Evolutionary conservation across 305 asterid genomes (phyloP).

Genomic region (Fraxinus platypoda): DNA sequence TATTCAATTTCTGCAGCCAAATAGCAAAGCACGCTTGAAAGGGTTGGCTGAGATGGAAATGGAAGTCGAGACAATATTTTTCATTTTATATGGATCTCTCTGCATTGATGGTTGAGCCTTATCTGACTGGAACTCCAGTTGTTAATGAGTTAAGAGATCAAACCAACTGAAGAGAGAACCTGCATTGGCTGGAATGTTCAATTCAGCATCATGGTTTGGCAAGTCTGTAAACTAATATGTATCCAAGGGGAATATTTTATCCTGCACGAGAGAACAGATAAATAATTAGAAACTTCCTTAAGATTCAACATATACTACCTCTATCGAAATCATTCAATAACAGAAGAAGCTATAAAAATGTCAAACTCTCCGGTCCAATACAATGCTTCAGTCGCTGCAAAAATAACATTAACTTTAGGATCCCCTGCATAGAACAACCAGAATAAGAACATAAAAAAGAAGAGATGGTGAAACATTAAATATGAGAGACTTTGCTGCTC

Average conservation of each 20-base stretch:
- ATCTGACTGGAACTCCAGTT: not conserved
- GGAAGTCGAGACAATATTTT: not conserved
- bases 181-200: not conserved
- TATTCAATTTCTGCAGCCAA: not conserved
- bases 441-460: constrained; percentile 21
- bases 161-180: not conserved
- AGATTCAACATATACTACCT: not conserved
- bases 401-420: constrained; percentile 34
- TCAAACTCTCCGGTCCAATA: not conserved
- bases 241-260: constrained; percentile 2
- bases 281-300: constrained; percentile 12
- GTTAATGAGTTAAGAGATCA: not conserved
- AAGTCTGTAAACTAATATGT: constrained; percentile 17
- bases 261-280: constrained; percentile 23
- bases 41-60: not conserved
- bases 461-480: not conserved
- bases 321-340: not conserved
- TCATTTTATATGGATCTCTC: not conserved
- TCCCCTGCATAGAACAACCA: constrained; percentile 5
- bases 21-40: not conserved
- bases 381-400: constrained; percentile 53
- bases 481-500: constrained; percentile 14
- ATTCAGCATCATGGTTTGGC: constrained; percentile 11
- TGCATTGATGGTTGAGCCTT: not conserved
- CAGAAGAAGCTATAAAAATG: constrained; percentile 19